Evolutionary conservation across 345 rosid genomes (phyloP).

Genomic region (Aquilaria sinensis): DNA sequence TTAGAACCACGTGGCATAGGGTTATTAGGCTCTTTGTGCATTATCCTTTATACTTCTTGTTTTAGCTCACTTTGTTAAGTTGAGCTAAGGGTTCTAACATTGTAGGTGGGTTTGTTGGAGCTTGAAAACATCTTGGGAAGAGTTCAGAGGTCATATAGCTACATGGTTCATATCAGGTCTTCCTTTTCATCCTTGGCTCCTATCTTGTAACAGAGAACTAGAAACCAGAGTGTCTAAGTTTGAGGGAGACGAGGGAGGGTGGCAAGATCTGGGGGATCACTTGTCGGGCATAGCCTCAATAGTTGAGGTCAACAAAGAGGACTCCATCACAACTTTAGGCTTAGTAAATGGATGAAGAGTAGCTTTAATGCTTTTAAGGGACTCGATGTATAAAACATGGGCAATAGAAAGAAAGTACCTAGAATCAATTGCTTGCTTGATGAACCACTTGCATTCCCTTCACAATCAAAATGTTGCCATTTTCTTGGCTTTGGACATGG

Average conservation of each 20-base stretch:
- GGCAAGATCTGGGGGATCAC: constrained; percentile 57
- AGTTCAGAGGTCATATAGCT: too few relatives aligned
- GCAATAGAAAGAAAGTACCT: constrained; percentile 84
- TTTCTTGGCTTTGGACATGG: constrained; percentile 55
- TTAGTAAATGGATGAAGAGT: constrained; percentile 76
- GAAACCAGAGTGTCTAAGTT: constrained; percentile 35
- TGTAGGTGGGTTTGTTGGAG: too few relatives aligned
- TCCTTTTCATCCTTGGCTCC: too few relatives aligned
- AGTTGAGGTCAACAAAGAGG: constrained; percentile 56
- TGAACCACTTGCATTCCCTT: constrained; percentile 14
- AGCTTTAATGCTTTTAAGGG: constrained; percentile 64
- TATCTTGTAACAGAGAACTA: constrained; percentile 30
- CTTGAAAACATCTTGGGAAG: too few relatives aligned
- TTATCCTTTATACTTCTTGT: too few relatives aligned
- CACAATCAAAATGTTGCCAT: constrained; percentile 37
- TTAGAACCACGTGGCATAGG: too few relatives aligned
- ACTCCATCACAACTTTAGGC: constrained; percentile 31
- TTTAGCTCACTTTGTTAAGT: too few relatives aligned
- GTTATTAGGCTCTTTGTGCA: too few relatives aligned
- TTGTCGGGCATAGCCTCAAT: constrained; percentile 51
- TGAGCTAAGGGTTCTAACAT: too few relatives aligned
- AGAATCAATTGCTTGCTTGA: constrained; percentile 33
- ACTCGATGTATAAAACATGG: constrained; percentile 75
- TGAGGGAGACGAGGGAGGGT: constrained; percentile 62
- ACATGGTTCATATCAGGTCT: too few relatives aligned